phyloP scores from a whole-genome alignment of 1,284 basidiomycete genomes.

The Cutaneotrichosporon mucoides region DNA sequence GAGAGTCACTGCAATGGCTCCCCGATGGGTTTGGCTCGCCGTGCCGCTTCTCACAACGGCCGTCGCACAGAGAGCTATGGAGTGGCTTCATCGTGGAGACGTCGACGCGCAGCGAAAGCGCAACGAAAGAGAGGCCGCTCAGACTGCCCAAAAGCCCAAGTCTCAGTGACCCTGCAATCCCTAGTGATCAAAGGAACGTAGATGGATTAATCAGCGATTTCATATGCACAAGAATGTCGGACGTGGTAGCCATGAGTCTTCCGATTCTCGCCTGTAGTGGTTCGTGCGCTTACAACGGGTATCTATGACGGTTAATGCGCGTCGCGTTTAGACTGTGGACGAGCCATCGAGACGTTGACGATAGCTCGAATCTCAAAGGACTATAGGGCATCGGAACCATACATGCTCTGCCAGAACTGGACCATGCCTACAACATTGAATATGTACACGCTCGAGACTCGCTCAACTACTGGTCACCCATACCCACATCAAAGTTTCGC shows the following conservation, averaged over 20 bases:
- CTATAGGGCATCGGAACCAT: no score
- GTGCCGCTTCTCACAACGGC: conserved; percentile 24
- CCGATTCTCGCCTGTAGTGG: no score
- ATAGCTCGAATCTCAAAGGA: no score
- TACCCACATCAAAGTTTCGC: background rate
- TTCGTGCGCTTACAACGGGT: no score
- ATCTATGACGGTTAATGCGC: no score
- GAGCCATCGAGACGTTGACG: no score
- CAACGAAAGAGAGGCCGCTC: background rate
- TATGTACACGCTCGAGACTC: no score
- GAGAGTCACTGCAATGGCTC: conserved; percentile 18
- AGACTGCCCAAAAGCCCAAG: background rate
- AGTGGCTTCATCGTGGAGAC: conserved; percentile 18
- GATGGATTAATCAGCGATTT: background rate
- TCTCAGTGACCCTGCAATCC: background rate
- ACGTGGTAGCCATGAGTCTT: no score
- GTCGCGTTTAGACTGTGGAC: no score
- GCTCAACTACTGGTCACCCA: no score
- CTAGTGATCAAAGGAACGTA: background rate
- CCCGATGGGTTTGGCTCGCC: conserved; percentile 26
- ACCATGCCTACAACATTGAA: no score
- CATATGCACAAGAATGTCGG: background rate
- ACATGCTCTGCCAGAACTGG: no score
- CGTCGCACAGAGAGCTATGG: conserved; percentile 24
- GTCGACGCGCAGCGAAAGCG: background rate